phyloP scores from a whole-genome alignment of 805 yeast genomes.

The Starmerella etchellsii region DNA sequence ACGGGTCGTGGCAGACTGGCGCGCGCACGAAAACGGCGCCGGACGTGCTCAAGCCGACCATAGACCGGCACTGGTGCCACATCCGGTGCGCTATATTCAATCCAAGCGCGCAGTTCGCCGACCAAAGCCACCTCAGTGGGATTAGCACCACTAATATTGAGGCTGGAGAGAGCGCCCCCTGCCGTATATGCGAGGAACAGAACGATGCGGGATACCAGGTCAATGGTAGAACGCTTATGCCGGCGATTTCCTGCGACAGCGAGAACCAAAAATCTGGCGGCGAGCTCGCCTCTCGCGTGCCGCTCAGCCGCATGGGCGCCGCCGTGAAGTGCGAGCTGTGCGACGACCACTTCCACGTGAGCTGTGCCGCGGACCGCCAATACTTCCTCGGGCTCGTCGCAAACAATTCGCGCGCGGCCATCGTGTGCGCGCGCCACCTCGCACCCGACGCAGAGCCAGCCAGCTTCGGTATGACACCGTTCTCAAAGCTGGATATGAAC shows the following conservation, averaged over 20 bases:
- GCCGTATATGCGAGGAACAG: not conserved
- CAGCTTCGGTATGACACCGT: slow-evolving; percentile 13
- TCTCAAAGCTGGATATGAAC: slow-evolving; percentile 21
- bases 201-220: not conserved
- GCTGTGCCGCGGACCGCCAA: slow-evolving; percentile 38
- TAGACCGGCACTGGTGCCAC: slow-evolving; percentile 17
- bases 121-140: slow-evolving; percentile 5
- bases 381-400: slow-evolving; percentile 15
- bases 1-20: slow-evolving; percentile 16
- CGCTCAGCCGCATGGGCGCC: slow-evolving; percentile 1
- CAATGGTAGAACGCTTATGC: not conserved
- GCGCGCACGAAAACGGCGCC: slow-evolving; percentile 2
- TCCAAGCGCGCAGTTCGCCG: slow-evolving; percentile 5
- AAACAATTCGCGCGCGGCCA: slow-evolving; percentile 21
- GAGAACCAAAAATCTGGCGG: not conserved
- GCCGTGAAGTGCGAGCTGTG: slow-evolving; percentile 15
- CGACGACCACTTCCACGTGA: slow-evolving; percentile 32
- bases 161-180: not conserved
- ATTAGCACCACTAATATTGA: not conserved
- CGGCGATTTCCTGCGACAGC: no score
- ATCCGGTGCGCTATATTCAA: slow-evolving; percentile 18
- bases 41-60: slow-evolving; percentile 17
- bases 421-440: slow-evolving; percentile 25
- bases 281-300: no score
- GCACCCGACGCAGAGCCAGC: not conserved